phyloP scores from a whole-genome alignment of 208 protist genomes.

The Crithidia bombi region DNA sequence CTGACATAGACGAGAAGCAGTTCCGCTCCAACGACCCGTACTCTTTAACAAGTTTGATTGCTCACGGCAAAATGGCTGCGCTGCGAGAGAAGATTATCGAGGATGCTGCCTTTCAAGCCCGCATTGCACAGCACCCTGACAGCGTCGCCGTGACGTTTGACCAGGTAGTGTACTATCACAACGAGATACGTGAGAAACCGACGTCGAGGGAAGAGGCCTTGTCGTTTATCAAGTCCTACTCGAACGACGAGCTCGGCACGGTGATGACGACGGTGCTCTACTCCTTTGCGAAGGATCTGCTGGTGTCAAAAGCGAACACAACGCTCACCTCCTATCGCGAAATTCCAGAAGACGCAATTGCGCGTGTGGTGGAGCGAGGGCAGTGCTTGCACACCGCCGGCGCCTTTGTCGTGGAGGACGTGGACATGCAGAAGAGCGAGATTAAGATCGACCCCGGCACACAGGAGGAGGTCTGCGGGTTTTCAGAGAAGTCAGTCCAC shows the following conservation, averaged over 20 bases:
- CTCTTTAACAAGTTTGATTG: conserved; percentile 55
- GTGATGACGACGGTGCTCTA: conserved; percentile 70
- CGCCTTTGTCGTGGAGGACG: conserved; percentile 82
- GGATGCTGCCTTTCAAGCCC: conserved; percentile 17
- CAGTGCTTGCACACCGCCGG: conserved; percentile 61
- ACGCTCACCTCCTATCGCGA: conserved; percentile 71
- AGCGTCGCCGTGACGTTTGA: conserved; percentile 82
- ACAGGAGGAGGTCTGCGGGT: conserved; percentile 60
- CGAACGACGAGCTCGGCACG: conserved; percentile 56
- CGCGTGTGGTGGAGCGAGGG: conserved; percentile 59
- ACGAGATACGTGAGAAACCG: conserved; percentile 87
- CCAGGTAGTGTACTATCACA: conserved; percentile 80
- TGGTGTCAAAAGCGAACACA: conserved; percentile 38
- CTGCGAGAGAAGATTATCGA: conserved; percentile 21
- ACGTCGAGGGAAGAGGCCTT: conserved; percentile 43
- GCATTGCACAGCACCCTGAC: conserved; percentile 20
- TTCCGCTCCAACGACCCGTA: conserved; percentile 54
- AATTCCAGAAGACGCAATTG: conserved; percentile 51
- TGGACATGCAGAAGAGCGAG: conserved; percentile 55
- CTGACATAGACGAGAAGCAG: conserved; percentile 87
- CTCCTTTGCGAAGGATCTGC: conserved; percentile 36
- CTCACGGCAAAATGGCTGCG: conserved; percentile 45
- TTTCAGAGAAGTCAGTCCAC: conserved; percentile 35
- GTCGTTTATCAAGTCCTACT: conserved; percentile 71
- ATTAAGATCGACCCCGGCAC: conserved; percentile 55